A percentile compares a stretch with the other conserved stretches of the same genome.
phyloP scores from a whole-genome alignment of 1,139 yeast genomes.

The Taphrina confusa region DNA sequence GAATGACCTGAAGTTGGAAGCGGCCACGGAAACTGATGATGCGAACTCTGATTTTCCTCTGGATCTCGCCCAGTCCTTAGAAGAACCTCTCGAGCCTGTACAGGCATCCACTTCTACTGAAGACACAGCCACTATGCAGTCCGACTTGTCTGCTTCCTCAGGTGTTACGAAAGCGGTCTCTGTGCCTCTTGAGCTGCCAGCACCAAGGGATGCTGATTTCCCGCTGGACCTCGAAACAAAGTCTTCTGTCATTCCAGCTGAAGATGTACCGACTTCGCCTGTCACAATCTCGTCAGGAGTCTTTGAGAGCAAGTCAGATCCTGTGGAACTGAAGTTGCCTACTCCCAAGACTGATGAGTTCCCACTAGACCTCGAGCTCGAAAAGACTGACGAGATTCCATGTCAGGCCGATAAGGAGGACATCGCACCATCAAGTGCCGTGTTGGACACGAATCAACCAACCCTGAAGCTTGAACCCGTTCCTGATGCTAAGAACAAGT shows the following conservation, averaged over 20 bases:
- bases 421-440: neutral
- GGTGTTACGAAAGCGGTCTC: neutral
- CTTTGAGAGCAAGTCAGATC: neutral
- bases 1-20: too few species aligned
- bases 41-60: neutral
- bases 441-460: neutral
- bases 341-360: neutral
- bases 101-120: neutral
- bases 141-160: neutral
- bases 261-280: neutral
- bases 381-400: neutral
- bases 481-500: neutral
- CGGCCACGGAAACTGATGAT: neutral
- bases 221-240: constrained; percentile 8
- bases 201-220: neutral
- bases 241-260: neutral
- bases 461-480: neutral
- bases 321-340: constrained; percentile 9
- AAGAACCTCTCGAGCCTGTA: neutral
- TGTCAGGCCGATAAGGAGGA: neutral
- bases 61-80: neutral
- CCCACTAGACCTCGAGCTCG: constrained; percentile 7
- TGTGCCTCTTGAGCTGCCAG: neutral
- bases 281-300: constrained; percentile 17
- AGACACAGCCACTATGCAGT: neutral